phyloP scores from a whole-genome alignment of 495 filamentous ascomycete genomes.

The Trichoderma asperelloides region DNA sequence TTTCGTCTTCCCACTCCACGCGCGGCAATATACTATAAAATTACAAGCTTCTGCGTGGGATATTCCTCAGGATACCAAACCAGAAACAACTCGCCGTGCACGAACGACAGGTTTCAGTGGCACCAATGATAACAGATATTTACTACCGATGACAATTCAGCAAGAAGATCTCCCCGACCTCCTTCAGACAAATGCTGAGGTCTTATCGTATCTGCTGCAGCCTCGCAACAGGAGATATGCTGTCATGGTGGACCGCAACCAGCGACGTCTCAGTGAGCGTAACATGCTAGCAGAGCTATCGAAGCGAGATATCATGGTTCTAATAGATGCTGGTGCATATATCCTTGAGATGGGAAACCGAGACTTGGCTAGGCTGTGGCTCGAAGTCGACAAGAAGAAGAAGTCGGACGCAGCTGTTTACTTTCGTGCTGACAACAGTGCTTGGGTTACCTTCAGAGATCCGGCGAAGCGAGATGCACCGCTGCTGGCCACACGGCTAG shows the following conservation, averaged over 20 bases:
- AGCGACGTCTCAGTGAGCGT: not conserved
- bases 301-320: constrained; percentile 39
- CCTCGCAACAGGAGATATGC: constrained; percentile 41
- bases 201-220: constrained; percentile 48
- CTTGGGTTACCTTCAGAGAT: constrained; percentile 34
- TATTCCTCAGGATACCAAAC: constrained; percentile 36
- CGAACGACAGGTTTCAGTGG: constrained; percentile 62
- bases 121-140: constrained; percentile 54
- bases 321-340: constrained; percentile 69
- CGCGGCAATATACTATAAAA: constrained; percentile 55
- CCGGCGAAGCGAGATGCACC: constrained; percentile 32
- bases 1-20: constrained; percentile 57
- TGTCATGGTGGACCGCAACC: constrained; percentile 18
- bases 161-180: constrained; percentile 49
- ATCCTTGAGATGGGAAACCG: constrained; percentile 55
- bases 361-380: constrained; percentile 43
- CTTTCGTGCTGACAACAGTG: constrained; percentile 41
- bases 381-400: constrained; percentile 19
- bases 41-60: constrained; percentile 66
- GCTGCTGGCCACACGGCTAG: constrained; percentile 52
- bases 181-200: constrained; percentile 54
- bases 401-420: constrained; percentile 44
- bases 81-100: constrained; percentile 11
- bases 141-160: constrained; percentile 47
- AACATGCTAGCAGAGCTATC: constrained; percentile 31